These are phyloP conservation scores for Spatholobus suberectus DNA, from an alignment of 306 rosid species.

Conservation along the genomic window DNA sequence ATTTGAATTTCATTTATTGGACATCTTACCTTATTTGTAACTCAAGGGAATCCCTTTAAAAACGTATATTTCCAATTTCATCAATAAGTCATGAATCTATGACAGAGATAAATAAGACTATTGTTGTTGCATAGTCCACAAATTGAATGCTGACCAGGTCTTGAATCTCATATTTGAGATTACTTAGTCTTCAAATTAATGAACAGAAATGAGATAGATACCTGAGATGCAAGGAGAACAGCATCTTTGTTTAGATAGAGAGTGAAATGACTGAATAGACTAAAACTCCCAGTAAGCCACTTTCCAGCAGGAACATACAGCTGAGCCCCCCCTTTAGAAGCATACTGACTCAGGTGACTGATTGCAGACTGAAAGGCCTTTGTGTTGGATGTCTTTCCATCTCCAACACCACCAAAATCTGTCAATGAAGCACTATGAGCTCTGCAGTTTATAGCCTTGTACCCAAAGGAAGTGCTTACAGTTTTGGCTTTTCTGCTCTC, in stretches of 20 bases:
- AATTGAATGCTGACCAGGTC: too few species aligned
- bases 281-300: conserved; percentile 88
- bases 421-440: conserved; percentile 62
- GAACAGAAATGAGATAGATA: conserved; percentile 9
- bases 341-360: conserved; percentile 55
- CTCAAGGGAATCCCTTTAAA: conserved; percentile 42
- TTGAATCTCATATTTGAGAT: background rate
- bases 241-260: conserved; percentile 65
- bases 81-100: background rate
- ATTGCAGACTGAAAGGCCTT: conserved; percentile 69
- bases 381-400: conserved; percentile 72
- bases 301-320: conserved; percentile 78
- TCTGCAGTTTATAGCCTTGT: conserved; percentile 71
- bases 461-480: conserved; percentile 49
- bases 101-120: conserved; percentile 13
- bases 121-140: too few species aligned
- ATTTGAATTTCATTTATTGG: conserved; percentile 23
- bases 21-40: conserved; percentile 26
- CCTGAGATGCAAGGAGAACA: conserved; percentile 80
- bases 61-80: conserved; percentile 19
- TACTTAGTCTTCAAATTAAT: background rate
- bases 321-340: conserved; percentile 62
- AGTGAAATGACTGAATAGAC: conserved; percentile 71
- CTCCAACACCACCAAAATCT: conserved; percentile 87
- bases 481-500: conserved; percentile 50